Base-by-base conservation (phyloP, 192 early-diverging fungal genomes). In the Chytriomyces hyalinus region DNA sequence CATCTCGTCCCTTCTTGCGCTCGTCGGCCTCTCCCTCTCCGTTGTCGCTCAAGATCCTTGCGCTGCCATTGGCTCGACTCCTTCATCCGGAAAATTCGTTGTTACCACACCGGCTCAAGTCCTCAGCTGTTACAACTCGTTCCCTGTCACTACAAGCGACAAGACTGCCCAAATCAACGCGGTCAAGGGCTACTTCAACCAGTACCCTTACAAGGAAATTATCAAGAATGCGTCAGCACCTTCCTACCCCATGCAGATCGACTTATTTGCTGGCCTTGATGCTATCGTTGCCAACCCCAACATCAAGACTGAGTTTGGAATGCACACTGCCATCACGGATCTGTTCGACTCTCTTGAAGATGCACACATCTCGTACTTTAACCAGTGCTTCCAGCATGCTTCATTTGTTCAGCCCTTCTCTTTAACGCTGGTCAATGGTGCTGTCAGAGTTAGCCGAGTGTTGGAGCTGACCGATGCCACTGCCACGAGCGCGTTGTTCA, bases 111-210 rank as follows among this genome's bases (percentile, higher is more conserved):
- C 36, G 2, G 36, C 36, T 36, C 36, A 36, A 36, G 36, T 36
- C 36, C 36, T 36, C 1, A 36, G 36, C 9, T 75, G 73, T 48
- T 75, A 65, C 73, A 75, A 75, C 61, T 22, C 26, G 9, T 75
- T 75, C 73, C 53, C 53, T 57, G 43, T 65, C 13, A 20, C 17
- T 9, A 8, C 73, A 13, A 13, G 8, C 9, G 59, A 71, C 67
- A 78, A 62, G 46, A 59, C 59, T 26, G 7, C 28, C 13, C 76
- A 78, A 62, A 49, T 70, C n/a, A 60, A 60, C 48, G 68, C 76
- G 17, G 43, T 78, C 9, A 78, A 78, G 67, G 20, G 50, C 10
- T 78, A 78, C 60, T 71, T 78, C 44, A 60, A 78, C 26, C 53
- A n/a, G 67, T 78, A 78, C 53, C 70, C 70, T 10, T 72, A 72